These are phyloP conservation scores for Saccharomycopsis sp. DNA, from an alignment of 805 yeast species.

Conservation along the genomic window DNA sequence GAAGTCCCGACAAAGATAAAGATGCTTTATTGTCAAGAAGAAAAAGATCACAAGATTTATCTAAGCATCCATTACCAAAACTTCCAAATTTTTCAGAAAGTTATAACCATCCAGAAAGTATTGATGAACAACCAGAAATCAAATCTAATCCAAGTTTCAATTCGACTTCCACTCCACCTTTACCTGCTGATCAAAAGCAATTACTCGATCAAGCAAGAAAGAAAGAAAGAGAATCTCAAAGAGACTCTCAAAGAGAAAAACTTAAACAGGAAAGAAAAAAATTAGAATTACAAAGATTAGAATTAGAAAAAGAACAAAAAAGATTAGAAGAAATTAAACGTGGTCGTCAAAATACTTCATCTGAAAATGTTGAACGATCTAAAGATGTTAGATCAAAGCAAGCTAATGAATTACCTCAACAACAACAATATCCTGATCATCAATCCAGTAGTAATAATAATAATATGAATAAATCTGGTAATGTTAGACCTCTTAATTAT, in stretches of 20 bases:
- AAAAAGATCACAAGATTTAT: conserved; percentile 15
- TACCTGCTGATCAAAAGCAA: not conserved
- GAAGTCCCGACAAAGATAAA: not conserved
- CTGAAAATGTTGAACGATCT: not conserved
- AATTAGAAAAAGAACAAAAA: conserved; percentile 15
- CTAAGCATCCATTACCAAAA: conserved; percentile 16
- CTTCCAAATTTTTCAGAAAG: conserved; percentile 5
- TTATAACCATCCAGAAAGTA: no score
- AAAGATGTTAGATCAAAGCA: not conserved
- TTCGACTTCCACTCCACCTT: not conserved
- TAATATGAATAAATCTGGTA: no score
- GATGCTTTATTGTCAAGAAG: conserved; percentile 9
- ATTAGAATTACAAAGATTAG: conserved; percentile 11
- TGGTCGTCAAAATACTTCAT: not conserved
- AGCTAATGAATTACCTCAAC: not conserved
- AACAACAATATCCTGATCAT: not conserved
- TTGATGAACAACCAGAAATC: no score
- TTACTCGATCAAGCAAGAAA: not conserved
- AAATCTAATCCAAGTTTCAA: no score
- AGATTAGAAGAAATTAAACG: conserved; percentile 10
- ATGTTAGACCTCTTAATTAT: no score
- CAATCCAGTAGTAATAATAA: no score
- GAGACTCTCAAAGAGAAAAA: conserved; percentile 9
- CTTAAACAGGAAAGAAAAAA: conserved; percentile 9
- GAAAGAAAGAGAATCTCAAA: not conserved